Evolutionary conservation across 495 filamentous ascomycete genomes (phyloP).

Genomic region (Chaetomium tenue): DNA sequence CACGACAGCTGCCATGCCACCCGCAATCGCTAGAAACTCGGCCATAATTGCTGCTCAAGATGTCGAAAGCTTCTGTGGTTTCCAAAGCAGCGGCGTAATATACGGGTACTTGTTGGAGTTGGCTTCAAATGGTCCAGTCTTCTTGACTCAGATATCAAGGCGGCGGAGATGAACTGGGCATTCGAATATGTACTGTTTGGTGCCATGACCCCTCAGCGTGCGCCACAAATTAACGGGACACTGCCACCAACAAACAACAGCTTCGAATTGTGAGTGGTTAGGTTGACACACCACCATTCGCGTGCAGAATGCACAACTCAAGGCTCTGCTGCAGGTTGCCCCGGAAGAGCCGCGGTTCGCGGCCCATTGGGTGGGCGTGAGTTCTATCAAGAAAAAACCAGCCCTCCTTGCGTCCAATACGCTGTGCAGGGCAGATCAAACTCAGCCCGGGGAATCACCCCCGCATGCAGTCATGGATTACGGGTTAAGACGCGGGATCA

Average conservation of each 20-base stretch:
- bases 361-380: not conserved
- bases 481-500: not conserved
- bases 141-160: not conserved
- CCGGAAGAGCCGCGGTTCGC: not conserved
- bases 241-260: not conserved
- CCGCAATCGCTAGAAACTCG: slow-evolving; percentile 2
- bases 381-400: not conserved
- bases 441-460: not conserved
- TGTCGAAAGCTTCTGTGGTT: not conserved
- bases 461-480: not conserved
- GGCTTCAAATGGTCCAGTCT: no score
- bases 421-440: not conserved
- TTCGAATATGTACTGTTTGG: not conserved
- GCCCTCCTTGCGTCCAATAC: not conserved
- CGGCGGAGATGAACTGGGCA: not conserved
- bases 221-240: not conserved
- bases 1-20: not conserved
- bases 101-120: not conserved
- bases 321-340: not conserved
- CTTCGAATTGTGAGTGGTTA: not conserved
- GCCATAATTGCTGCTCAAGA: not conserved
- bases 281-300: not conserved
- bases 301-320: not conserved
- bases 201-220: not conserved
- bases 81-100: not conserved